Evolutionary conservation across 257 asterid genomes (phyloP), one percentile per base, ranked within the genome.

Genomic region (Ballota nigra): DNA sequence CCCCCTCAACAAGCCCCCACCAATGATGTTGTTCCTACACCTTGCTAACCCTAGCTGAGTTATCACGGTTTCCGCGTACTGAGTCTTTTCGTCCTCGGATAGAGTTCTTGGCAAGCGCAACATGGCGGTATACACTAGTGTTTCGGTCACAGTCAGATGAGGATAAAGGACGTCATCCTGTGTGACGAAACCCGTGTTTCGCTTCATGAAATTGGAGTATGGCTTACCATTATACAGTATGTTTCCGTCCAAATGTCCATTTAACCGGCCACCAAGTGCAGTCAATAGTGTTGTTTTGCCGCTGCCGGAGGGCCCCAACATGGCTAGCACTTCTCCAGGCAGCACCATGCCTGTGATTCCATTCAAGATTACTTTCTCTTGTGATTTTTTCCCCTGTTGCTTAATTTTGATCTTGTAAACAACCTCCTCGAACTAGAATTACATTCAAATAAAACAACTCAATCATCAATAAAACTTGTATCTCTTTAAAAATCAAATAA

Each of bases 231-330:
- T 92, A 79, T 84, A 90, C 8, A 88, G 83, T 0, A 92, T 80
- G 65, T 2, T 22, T 13, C 97, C 97, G 1, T 52, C 51, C 1
- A 86, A 81, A 3, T 22, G 62, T 28, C 92, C 60, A 8, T 41
- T 57, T 0, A 88, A 68, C 0, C 96, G 87, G 68, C 96, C 95
- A 0, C 96, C 96, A 0, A 92, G 64, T 0, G 90, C 96, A 0
- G 95, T 93, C 3, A 88, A 41, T 3, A 88, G 79, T 5, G 98
- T 93, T 0, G 98, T 87, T 70, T 88, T 91, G 66, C 98, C 98
- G 69, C 97, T 81, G 45, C 98, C 98, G 0, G 98, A 93, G 4
- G 97, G 98, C 1, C 96, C 97, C 24, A 93, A 80, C 86, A 93
- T 78, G 8, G 97, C 97, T 6, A 91, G 79, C 63, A 93, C 79